A percentile compares a stretch with the other conserved stretches of the same genome.
Evolutionary conservation across 2,329 filamentous ascomycete genomes (phyloP).

Genomic region (Calonectria montana): DNA sequence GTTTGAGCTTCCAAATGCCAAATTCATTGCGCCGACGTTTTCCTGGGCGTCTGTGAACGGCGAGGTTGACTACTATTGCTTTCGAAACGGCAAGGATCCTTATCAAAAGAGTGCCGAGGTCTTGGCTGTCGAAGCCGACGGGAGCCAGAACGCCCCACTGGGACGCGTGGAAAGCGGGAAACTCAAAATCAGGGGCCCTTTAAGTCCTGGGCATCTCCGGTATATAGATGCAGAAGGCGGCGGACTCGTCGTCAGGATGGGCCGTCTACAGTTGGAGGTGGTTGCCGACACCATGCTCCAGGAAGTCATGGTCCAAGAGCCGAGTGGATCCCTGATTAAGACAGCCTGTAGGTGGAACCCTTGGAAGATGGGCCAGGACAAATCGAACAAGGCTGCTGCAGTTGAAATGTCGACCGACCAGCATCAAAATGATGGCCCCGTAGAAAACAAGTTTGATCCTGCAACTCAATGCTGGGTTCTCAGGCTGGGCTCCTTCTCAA

Average conservation of each 20-base stretch:
- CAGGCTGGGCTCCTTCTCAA: conserved; percentile 27
- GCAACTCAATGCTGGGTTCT: conserved; percentile 30
- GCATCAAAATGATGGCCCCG: neutral
- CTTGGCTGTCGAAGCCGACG: conserved; percentile 14
- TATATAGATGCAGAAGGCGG: neutral
- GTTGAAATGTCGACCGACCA: neutral
- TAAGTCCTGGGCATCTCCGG: conserved; percentile 16
- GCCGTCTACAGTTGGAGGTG: neutral
- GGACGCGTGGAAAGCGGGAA: conserved; percentile 25
- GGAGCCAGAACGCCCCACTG: conserved; percentile 23
- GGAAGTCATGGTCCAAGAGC: neutral
- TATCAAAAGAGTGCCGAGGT: conserved; percentile 27
- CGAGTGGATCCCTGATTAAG: neutral
- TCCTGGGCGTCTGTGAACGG: conserved; percentile 40
- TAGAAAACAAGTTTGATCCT: neutral
- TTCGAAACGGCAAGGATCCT: conserved; percentile 30
- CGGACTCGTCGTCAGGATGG: neutral
- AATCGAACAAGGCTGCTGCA: neutral
- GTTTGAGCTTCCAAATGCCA: neutral
- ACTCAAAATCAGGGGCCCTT: conserved; percentile 22
- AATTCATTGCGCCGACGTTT: conserved; percentile 36
- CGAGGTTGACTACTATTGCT: conserved; percentile 40
- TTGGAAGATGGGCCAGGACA: neutral
- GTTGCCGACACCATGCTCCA: conserved; percentile 27
- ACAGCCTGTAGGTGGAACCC: conserved; percentile 26